Conservation (phyloP, 2,329 filamentous ascomycete genomes). For the Calonectria montana region DNA sequence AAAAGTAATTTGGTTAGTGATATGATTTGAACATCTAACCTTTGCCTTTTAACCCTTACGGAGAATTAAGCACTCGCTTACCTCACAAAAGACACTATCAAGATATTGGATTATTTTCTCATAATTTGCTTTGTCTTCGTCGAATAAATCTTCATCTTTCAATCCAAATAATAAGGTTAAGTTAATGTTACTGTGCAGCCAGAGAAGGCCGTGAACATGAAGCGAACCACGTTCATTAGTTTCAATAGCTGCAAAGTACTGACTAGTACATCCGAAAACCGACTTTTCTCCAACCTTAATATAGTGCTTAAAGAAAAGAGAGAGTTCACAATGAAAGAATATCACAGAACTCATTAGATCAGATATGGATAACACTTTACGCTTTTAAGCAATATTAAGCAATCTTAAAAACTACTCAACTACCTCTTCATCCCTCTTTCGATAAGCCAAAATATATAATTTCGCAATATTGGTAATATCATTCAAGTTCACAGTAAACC, state of each 20-base stretch:
- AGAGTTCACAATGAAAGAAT: constrained; percentile 10
- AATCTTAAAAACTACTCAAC: background rate
- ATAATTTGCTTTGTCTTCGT: background rate
- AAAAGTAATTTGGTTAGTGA: background rate
- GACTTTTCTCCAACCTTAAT: background rate
- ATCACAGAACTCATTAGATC: constrained; percentile 11
- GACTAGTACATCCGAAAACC: background rate
- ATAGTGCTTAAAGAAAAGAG: constrained; percentile 1
- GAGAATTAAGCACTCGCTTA: too few relatives aligned
- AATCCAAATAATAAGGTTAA: background rate
- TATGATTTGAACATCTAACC: background rate
- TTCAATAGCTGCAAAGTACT: background rate
- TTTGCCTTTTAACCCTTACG: background rate
- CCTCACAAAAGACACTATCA: too few relatives aligned
- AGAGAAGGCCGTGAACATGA: constrained; percentile 2
- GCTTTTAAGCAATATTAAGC: constrained; percentile 6
- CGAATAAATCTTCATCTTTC: background rate
- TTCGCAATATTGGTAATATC: constrained; percentile 11
- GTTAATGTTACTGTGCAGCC: background rate
- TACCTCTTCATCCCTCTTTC: background rate
- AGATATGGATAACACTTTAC: constrained; percentile 1
- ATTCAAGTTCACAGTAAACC: background rate
- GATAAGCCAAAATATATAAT: background rate
- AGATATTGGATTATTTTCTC: background rate
- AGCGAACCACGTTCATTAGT: background rate